These are phyloP conservation scores for Chaetomiaceae sp. DNA, from an alignment of 2,329 filamentous ascomycete genomes.

Conservation along the genomic window DNA sequence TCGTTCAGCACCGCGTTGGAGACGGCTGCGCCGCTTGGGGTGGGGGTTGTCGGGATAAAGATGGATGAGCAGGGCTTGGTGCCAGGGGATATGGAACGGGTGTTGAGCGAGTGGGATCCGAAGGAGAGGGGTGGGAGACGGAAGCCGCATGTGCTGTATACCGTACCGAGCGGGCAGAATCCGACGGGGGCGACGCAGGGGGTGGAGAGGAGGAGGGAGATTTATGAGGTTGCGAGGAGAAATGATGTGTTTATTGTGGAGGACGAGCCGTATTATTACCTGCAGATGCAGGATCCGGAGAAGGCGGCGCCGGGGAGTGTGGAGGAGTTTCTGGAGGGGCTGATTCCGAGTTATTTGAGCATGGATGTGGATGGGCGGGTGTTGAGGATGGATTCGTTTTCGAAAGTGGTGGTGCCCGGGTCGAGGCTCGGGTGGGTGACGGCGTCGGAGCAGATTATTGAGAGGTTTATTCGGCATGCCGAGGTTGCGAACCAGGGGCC, in stretches of 20 bases:
- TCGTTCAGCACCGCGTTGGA: conserved; percentile 73
- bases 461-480: conserved; percentile 75
- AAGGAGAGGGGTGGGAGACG: conserved; percentile 37
- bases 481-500: conserved; percentile 85
- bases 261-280: conserved; percentile 92
- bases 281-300: conserved; percentile 71
- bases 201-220: conserved; percentile 58
- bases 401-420: conserved; percentile 83
- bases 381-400: conserved; percentile 87
- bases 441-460: conserved; percentile 76
- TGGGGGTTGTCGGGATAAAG: conserved; percentile 46
- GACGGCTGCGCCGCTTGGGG: conserved; percentile 51
- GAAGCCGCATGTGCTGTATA: conserved; percentile 55
- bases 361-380: conserved; percentile 85
- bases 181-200: conserved; percentile 83
- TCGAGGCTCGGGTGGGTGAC: conserved; percentile 85
- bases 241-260: conserved; percentile 86
- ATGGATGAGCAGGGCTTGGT: conserved; percentile 53
- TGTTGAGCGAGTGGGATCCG: conserved; percentile 49
- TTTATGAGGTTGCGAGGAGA: conserved; percentile 76
- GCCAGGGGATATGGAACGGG: conserved; percentile 47
- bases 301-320: conserved; percentile 52
- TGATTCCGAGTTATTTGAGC: conserved; percentile 72
- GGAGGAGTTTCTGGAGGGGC: conserved; percentile 66
- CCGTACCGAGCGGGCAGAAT: conserved; percentile 76